Conservation (phyloP, 2,329 filamentous ascomycete genomes). For the Cryphonectria radicalis region DNA sequence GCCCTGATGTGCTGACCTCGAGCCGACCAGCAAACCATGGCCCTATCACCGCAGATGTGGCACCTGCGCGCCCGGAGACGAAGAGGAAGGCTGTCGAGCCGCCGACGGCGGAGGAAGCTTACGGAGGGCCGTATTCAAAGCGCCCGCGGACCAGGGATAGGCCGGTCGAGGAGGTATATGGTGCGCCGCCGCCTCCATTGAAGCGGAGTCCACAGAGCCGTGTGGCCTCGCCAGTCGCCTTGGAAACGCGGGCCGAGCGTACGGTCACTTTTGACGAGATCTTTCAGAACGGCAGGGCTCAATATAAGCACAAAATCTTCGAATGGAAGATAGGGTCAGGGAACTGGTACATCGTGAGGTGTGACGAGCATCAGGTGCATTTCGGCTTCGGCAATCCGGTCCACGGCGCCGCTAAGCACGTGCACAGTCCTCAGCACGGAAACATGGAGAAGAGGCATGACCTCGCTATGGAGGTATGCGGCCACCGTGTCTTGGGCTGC, state of each 20-base stretch:
- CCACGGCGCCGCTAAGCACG: conserved; percentile 45
- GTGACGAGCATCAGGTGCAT: conserved; percentile 44
- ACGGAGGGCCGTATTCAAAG: conserved; percentile 14
- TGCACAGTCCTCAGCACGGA: conserved; percentile 39
- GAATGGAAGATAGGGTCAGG: conserved; percentile 36
- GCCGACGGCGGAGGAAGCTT: neutral
- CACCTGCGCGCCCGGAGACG: conserved; percentile 17
- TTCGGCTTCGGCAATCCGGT: conserved; percentile 41
- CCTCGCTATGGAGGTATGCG: conserved; percentile 40
- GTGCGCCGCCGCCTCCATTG: neutral
- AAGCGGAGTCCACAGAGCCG: conserved; percentile 11
- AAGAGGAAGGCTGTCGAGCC: conserved; percentile 27
- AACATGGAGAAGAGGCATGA: conserved; percentile 37
- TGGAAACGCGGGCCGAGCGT: conserved; percentile 12
- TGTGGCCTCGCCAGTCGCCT: neutral
- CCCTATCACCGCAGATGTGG: no score
- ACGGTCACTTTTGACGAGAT: conserved; percentile 44
- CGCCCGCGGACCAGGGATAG: conserved; percentile 24
- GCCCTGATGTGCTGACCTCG: neutral
- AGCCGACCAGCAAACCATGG: neutral
- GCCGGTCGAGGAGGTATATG: neutral
- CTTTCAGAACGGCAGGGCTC: conserved; percentile 39
- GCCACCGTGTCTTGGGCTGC: conserved; percentile 42
- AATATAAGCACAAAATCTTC: conserved; percentile 41
- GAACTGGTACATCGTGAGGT: conserved; percentile 45